Base-by-base conservation (phyloP, 805 yeast genomes). In the Yarrowia divulgata region DNA sequence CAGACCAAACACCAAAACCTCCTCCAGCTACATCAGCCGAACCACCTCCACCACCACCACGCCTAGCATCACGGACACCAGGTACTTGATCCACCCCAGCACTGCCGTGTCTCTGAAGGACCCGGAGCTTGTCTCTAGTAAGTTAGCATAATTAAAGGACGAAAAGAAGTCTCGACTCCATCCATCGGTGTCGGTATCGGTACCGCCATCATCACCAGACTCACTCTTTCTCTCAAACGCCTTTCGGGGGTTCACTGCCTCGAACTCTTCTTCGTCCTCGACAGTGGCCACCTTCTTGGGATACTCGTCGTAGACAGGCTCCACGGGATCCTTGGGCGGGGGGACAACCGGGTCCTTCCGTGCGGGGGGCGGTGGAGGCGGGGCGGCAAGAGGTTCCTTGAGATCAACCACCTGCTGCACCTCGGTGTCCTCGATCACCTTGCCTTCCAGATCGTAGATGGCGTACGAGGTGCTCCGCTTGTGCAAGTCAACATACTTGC, bases 71-170 rank as follows among this genome's bases (percentile, higher is more conserved):
- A 57, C 63, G n/a, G 63, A 57, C 48, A 57, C 63, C 48, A 57
- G 63, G 63, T 57, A 57, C 63, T 57, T 57, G 63, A 42, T 42
- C 63, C 63, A 57, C 48, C 63, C 48, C 48, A 57, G 63, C 39
- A 57, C 63, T 16, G 48, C 63, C 63, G 63, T 57, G 48, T 57
- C 63, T 57, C 37, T 40, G 48, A 7, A 57, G 37, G 63, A 57
- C 63, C 63, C 63, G 63, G 63, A 29, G 63, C 63, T 57, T 57
- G 63, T 57, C 63, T 57, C 63, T 57, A 57, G 48, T 40, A 57
- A 57, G 63, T 57, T 57, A 57, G 63, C 63, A 57, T 57, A 57
- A 57, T 57, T 57, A 57, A 40, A 57, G n/a, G 63, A 55, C 16
- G 62, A 39, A 55, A 55, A 55, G 37, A 55, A 55, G 16, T 55